Base-by-base conservation (phyloP, 2,329 filamentous ascomycete genomes). In the Sarocladium brachiariae region DNA sequence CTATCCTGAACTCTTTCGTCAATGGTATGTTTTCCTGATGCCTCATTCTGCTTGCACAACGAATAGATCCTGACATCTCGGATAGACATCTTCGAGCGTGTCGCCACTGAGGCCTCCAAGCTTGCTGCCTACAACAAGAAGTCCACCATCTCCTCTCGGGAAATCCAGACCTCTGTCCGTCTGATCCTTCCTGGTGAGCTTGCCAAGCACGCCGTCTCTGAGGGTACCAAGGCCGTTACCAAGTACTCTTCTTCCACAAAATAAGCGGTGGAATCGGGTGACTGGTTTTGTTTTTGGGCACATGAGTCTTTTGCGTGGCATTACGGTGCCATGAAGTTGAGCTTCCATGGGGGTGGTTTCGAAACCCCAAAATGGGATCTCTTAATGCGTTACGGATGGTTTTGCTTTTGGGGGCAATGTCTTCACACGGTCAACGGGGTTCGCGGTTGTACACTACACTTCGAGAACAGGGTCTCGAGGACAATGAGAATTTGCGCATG, bases 51-150 rank as follows among this genome's bases (percentile, higher is more conserved):
- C 34, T 37, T 16, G 9, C 6, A 7, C 34, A 10, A 18, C 16
- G 6, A 13, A 21, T 18, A 34, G 10, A 39, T 18, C 13, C 14
- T 27, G 11, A 43, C 13, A 11, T 19, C 8, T 39, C 35, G 19
- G 16, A 16, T 55, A 93, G 90, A 99, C 67, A 99, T 99, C 71
- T 99, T 99, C 72, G 93, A 99, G 86, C 91, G 93, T 64, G 92
- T 99, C 63, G 93, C 93, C 59, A 96, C 93, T 53, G 93, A 99
- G 77, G 93, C 93, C 49, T 96, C 89, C 70, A 99, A 99, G 86
- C 86, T 99, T 55, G 93, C 93, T 62, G 93, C 93, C 58, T 99
- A 99, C 83, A 99, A 99, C 87, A 99, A 97, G 87, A 99, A 99
- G 83, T 97, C 92, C 49, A 99, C 93, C 70, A 99, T 99, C 76